These are phyloP conservation scores for Medicago ruthenica DNA, from an alignment of 306 rosid species.

Conservation along the genomic window DNA sequence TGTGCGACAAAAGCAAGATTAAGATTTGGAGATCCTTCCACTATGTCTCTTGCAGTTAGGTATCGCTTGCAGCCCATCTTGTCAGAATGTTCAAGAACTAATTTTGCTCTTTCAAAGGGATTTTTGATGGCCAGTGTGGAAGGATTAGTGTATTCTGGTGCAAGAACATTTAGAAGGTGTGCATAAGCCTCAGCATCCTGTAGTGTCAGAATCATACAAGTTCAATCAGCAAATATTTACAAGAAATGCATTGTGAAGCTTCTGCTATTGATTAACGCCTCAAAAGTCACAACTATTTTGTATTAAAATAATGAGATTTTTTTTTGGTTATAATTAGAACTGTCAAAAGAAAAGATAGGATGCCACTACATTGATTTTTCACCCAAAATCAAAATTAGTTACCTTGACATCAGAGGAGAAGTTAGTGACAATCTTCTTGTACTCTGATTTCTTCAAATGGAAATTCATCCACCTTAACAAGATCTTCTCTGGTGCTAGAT, in stretches of 20 bases:
- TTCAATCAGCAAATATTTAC: not conserved
- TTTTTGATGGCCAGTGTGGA: conserved; percentile 75
- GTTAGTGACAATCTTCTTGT: conserved; percentile 77
- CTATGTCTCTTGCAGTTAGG: conserved; percentile 90
- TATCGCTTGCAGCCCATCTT: conserved; percentile 98
- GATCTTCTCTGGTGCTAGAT: conserved; percentile 93
- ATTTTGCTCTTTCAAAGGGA: conserved; percentile 79
- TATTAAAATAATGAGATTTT: no score
- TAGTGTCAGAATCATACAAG: not conserved
- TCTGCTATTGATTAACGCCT: no score
- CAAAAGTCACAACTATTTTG: no score
- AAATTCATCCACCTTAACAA: conserved; percentile 98
- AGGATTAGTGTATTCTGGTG: conserved; percentile 86
- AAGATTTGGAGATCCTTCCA: conserved; percentile 96
- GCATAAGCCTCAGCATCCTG: conserved; percentile 92
- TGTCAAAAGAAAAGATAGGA: no score
- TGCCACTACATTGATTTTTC: no score
- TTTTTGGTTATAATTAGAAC: no score
- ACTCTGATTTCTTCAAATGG: conserved; percentile 84
- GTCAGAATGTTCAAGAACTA: conserved; percentile 91
- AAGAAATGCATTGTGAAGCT: not conserved
- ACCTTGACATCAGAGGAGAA: conserved; percentile 97
- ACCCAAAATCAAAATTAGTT: not conserved
- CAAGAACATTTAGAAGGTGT: conserved; percentile 89
- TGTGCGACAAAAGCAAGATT: conserved; percentile 98